These are phyloP conservation scores for Solanum hybrid DNA, from an alignment of 305 asterid species.

Conservation along the genomic window DNA sequence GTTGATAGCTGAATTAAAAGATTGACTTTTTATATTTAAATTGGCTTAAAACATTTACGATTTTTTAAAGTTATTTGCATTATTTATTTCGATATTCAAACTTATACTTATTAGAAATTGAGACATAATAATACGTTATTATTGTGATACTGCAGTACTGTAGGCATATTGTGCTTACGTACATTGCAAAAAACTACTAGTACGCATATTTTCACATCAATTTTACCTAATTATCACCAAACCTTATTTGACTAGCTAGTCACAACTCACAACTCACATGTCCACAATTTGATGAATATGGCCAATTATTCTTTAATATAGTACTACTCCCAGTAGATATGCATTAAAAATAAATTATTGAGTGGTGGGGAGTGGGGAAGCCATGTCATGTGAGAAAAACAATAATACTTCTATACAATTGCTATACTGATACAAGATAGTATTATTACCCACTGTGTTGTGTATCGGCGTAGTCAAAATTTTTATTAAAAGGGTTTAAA, in stretches of 20 bases:
- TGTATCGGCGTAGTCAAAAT: fast-evolving
- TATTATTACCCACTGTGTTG: neutral
- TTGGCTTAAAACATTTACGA: neutral
- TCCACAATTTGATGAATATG: neutral
- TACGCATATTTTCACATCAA: neutral
- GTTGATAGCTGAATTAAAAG: neutral
- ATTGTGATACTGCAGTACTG: neutral
- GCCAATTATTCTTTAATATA: neutral
- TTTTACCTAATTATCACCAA: neutral
- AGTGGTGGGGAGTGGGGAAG: neutral
- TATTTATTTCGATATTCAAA: neutral
- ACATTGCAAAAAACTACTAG: neutral
- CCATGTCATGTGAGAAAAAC: neutral
- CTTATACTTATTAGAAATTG: neutral
- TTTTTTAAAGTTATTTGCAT: neutral
- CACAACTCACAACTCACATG: neutral
- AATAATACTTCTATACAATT: neutral
- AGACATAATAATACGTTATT: neutral
- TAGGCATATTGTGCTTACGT: neutral
- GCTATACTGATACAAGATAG: neutral
- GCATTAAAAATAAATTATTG: neutral
- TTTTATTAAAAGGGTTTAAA: no score
- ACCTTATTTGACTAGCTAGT: neutral
- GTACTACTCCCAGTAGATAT: neutral
- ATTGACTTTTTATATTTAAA: neutral